Evolutionary conservation across 2,329 filamentous ascomycete species (phyloP).

Genomic region (Colletotrichum sp.): DNA sequence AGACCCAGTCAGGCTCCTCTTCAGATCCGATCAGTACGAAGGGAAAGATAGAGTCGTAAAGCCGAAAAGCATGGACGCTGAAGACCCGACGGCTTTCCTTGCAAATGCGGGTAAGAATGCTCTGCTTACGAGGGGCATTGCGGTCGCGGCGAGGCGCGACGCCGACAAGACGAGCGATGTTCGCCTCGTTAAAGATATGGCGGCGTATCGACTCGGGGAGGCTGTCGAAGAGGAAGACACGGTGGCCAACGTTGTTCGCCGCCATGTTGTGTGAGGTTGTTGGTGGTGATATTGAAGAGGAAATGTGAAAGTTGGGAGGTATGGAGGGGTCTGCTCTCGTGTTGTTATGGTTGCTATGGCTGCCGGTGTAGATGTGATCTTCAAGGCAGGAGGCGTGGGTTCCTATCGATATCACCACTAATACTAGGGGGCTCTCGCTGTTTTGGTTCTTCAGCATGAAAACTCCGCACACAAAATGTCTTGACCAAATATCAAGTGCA

Average conservation of each 20-base stretch:
- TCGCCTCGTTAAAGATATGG: rapidly evolving
- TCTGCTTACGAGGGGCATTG: neutral
- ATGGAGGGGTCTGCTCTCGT: neutral
- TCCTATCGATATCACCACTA: neutral
- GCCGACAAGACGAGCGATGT: neutral
- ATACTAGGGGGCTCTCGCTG: neutral
- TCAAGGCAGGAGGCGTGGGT: neutral
- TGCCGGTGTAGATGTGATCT: neutral
- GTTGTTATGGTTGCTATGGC: neutral
- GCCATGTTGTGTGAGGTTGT: neutral
- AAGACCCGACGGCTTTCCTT: neutral
- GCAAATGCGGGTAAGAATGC: neutral
- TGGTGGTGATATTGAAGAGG: neutral
- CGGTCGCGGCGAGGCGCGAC: neutral
- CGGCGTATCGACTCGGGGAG: neutral
- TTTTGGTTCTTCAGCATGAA: neutral
- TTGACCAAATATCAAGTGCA: neutral
- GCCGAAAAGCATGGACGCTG: no score
- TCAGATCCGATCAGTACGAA: neutral
- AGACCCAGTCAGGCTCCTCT: neutral
- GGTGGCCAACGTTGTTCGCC: neutral
- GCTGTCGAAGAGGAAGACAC: neutral
- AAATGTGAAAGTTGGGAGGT: neutral
- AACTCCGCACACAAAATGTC: neutral
- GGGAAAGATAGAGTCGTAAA: neutral